phyloP scores from a whole-genome alignment of 306 rosid genomes.

The Cucumis cinereus region DNA sequence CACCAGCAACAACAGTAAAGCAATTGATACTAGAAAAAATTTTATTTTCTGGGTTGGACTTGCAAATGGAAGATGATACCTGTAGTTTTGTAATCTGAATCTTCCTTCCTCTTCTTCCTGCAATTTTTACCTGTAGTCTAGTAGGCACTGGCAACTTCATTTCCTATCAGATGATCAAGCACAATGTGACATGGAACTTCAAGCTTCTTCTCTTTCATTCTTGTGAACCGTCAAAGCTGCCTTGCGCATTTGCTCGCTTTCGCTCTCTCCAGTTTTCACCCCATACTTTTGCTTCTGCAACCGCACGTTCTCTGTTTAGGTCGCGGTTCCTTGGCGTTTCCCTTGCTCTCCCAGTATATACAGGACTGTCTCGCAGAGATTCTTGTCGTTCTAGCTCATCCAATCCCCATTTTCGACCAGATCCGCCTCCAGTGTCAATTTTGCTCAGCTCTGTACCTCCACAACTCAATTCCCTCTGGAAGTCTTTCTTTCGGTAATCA shows the following conservation, averaged over 20 bases:
- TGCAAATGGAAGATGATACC: slow-evolving; percentile 27
- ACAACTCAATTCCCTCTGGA: slow-evolving; percentile 33
- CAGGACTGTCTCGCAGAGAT: slow-evolving; percentile 72
- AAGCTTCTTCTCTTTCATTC: slow-evolving; percentile 30
- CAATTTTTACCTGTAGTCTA: slow-evolving; percentile 13
- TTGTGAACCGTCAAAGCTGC: slow-evolving; percentile 80
- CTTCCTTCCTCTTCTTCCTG: slow-evolving; percentile 7
- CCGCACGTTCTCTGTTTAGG: slow-evolving; percentile 85
- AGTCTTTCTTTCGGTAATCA: slow-evolving; percentile 56
- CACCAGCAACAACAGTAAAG: slow-evolving; percentile 26
- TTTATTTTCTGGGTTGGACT: slow-evolving; percentile 21
- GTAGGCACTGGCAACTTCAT: slow-evolving; percentile 10
- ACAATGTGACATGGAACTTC: background rate
- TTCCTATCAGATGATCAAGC: slow-evolving; percentile 2
- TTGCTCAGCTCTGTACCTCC: slow-evolving; percentile 37
- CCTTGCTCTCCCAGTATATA: slow-evolving; percentile 60
- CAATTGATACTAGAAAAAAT: slow-evolving; percentile 17
- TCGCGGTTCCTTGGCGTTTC: slow-evolving; percentile 83
- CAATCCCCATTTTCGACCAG: slow-evolving; percentile 73
- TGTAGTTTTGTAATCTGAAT: background rate
- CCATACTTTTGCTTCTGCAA: slow-evolving; percentile 95
- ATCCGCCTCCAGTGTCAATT: slow-evolving; percentile 57
- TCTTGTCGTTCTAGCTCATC: slow-evolving; percentile 67
- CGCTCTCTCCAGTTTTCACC: slow-evolving; percentile 96
- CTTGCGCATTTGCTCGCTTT: slow-evolving; percentile 61